Conservation (phyloP, 108 stramenopile species). For the Tribonema minus region DNA sequence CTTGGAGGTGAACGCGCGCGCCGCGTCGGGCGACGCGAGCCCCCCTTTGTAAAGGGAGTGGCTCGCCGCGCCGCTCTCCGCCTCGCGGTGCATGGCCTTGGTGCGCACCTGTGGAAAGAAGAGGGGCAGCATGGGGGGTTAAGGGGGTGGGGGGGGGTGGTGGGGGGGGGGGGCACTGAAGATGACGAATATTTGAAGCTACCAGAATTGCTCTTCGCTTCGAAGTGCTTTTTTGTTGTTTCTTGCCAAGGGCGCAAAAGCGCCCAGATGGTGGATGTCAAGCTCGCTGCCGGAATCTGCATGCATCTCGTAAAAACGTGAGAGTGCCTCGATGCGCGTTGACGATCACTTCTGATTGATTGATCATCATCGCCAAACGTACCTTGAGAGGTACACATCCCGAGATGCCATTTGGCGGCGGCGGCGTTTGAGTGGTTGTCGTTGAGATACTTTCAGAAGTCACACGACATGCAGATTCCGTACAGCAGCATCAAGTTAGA, state of each 20-base stretch:
- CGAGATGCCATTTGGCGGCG: no score
- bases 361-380: not conserved
- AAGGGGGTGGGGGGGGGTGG: not conserved
- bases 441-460: no score
- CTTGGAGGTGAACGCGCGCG: conserved; percentile 15
- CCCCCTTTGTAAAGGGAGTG: conserved; percentile 55
- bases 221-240: no score
- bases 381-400: not conserved
- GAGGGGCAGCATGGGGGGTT: not conserved
- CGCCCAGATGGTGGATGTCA: no score
- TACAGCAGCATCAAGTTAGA: no score
- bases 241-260: not conserved
- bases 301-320: no score
- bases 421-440: no score
- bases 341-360: not conserved
- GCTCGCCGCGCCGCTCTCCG: conserved; percentile 77
- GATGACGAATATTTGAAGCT: not conserved
- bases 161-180: no score
- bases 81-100: conserved; percentile 77
- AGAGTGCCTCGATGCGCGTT: no score
- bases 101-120: conserved; percentile 70
- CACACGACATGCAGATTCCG: no score
- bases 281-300: no score
- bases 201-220: not conserved
- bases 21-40: conserved; percentile 12